Percentiles rank a stretch among this genome's conserved stretches.
Conservation (phyloP, 2,329 filamentous ascomycete genomes). For the Penicillium thymicola region DNA sequence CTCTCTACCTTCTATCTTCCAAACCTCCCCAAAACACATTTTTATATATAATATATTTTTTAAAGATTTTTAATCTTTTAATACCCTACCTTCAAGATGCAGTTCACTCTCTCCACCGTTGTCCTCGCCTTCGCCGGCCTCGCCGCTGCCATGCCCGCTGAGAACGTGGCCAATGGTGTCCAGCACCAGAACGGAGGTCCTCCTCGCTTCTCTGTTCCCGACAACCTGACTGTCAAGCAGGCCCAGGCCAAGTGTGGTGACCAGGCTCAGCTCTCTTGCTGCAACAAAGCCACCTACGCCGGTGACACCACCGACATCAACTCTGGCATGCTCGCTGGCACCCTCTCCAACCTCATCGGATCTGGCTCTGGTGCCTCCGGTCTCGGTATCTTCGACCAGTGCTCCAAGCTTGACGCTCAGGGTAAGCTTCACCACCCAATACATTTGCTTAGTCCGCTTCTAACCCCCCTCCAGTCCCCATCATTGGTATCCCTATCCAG, state of each 20-base stretch:
- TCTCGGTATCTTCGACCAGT: conserved; percentile 39
- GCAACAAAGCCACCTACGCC: conserved; percentile 37
- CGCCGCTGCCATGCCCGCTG: conserved; percentile 27
- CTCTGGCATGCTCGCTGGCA: conserved; percentile 29
- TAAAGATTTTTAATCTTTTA: conserved; percentile 19
- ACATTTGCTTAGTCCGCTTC: rapidly evolving
- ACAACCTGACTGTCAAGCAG: conserved; percentile 33
- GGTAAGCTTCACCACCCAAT: conserved; percentile 20
- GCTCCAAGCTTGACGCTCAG: conserved; percentile 36
- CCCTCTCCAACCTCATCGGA: conserved; percentile 34
- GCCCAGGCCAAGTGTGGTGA: conserved; percentile 38
- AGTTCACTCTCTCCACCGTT: conserved; percentile 33
- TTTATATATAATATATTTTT: background rate
- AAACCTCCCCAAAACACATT: conserved; percentile 6
- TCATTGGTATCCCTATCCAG: conserved; percentile 26
- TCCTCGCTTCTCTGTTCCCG: conserved; percentile 19
- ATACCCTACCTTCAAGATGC: conserved; percentile 34
- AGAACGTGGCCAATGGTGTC: conserved; percentile 11
- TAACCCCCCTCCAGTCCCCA: conserved; percentile 13
- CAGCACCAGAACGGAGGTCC: background rate
- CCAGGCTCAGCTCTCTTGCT: conserved; percentile 39
- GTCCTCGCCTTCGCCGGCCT: conserved; percentile 33
- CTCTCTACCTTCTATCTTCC: conserved; percentile 7
- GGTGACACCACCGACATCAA: conserved; percentile 33
- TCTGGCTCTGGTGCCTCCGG: conserved; percentile 31